Conservation (phyloP, 148 eudicot species). For the Amaranthus cruentus region DNA sequence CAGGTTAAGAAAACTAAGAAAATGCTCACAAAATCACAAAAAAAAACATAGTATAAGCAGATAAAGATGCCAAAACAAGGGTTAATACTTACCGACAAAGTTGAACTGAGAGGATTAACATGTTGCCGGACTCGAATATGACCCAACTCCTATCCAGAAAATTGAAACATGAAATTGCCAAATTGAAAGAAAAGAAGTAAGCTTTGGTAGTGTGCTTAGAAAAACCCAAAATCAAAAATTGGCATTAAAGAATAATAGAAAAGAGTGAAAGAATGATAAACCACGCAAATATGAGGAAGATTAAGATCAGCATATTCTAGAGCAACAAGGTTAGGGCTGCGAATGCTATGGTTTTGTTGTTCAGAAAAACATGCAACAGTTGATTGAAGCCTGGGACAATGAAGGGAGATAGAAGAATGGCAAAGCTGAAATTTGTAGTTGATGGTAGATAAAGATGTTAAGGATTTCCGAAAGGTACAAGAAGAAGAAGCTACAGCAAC, state of each 20-base stretch:
- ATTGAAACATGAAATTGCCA: conserved; percentile 8
- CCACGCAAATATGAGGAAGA: conserved; percentile 32
- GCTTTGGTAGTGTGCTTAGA: too few species aligned
- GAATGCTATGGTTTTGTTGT: conserved; percentile 1
- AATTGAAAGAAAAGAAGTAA: neutral
- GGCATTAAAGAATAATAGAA: neutral
- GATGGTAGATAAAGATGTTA: conserved; percentile 1
- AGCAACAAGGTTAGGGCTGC: conserved; percentile 51
- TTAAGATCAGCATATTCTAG: conserved; percentile 61
- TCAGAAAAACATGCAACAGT: conserved; percentile 6
- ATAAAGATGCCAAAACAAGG: neutral
- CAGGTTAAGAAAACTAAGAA: neutral
- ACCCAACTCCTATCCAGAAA: conserved; percentile 58
- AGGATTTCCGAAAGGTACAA: conserved; percentile 8
- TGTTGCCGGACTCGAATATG: conserved; percentile 81
- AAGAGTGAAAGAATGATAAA: conserved; percentile 11
- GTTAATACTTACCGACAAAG: conserved; percentile 39
- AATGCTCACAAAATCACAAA: neutral
- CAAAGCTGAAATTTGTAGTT: neutral
- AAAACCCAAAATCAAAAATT: neutral
- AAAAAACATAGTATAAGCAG: conserved; percentile 3
- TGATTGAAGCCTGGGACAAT: neutral
- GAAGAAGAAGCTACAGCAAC: neutral
- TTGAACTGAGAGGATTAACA: conserved; percentile 79
- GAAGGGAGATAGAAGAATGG: neutral